Base-by-base conservation (phyloP, 148 eudicot genomes). In the Chenopodium quinoa region DNA sequence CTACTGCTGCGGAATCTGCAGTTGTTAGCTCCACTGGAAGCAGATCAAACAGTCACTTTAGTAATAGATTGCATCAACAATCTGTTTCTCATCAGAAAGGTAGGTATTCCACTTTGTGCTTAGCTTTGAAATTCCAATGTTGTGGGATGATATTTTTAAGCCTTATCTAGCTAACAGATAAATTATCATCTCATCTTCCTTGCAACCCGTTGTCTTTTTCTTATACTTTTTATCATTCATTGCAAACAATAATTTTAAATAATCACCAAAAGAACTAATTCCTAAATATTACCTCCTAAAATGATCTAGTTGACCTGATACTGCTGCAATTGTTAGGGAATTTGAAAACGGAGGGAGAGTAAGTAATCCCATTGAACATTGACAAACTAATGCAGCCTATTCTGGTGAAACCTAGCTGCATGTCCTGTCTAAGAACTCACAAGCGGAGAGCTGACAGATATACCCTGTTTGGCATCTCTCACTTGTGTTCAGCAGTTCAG, bases 1-100 rank as follows among this genome's bases (percentile, higher is more conserved):
- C 86, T 80, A 68, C 81, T 86, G 83, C 78, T 80, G 71, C 82
- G n/a, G 94, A 90, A 10, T 79, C 93, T 75, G 82, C 81, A 25
- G 31, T 80, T 20, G 81, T 86, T 64, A 86, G 79, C 84, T 48
- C 86, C 67, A 69, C 87, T 63, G 86, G 82, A 54, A 82, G 86
- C 86, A 88, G 90, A 86, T 71, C 86, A n/a, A 82, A 77, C 82
- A 88, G 86, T 88, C 92, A 91, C 77, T 82, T 90, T 76, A 81
- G 86, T 77, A 86, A 78, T 84, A 87, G 91, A 83, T 50, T 80
- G 44, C 91, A 89, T 86, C 93, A 89, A 65, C 97, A 89, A 82
- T 77, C 85, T 78, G 82, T 79, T 75, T 88, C 87, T 78, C 97
- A 89, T 80, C 93, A 89, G 77, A 96, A 92, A 93, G 98, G 99